Conservation (phyloP, 2,329 filamentous ascomycete species). For the Raffaelea albimanens region DNA sequence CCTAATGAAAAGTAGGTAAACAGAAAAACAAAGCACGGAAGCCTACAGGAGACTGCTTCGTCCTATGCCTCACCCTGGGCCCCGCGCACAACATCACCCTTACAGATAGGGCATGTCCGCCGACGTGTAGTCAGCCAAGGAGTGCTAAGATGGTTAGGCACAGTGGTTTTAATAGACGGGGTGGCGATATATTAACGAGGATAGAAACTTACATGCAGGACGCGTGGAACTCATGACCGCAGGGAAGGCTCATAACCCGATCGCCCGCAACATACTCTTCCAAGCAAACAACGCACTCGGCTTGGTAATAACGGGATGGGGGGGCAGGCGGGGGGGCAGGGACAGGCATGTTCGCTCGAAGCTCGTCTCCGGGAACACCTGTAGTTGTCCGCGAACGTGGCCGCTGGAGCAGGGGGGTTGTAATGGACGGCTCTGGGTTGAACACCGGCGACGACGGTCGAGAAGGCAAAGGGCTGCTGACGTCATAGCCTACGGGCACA, state of each 20-base stretch:
- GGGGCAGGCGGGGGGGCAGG: constrained; percentile 28
- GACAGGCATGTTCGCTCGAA: constrained; percentile 33
- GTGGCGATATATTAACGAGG: not conserved
- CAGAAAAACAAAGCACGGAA: not conserved
- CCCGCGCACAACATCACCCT: constrained; percentile 77
- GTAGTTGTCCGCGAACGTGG: constrained; percentile 59
- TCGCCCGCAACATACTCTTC: constrained; percentile 95
- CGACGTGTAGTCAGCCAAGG: constrained; percentile 94
- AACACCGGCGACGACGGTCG: constrained; percentile 52
- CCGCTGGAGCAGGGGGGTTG: constrained; percentile 69
- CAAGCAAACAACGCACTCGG: constrained; percentile 92
- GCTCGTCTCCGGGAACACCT: constrained; percentile 43
- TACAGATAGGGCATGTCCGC: constrained; percentile 97
- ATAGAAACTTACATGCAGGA: constrained; percentile 83
- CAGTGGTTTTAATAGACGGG: not conserved
- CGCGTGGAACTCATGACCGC: constrained; percentile 93
- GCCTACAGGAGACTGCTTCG: no score
- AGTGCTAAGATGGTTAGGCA: constrained; percentile 48
- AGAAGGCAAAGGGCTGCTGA: constrained; percentile 26
- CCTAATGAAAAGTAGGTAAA: no score
- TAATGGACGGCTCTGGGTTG: constrained; percentile 32
- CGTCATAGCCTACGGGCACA: constrained; percentile 1
- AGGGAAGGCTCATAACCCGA: constrained; percentile 91
- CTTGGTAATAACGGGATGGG: constrained; percentile 35
- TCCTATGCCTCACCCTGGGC: constrained; percentile 3